Evolutionary conservation across 306 rosid species (phyloP).

Genomic region (Malus orientalis): DNA sequence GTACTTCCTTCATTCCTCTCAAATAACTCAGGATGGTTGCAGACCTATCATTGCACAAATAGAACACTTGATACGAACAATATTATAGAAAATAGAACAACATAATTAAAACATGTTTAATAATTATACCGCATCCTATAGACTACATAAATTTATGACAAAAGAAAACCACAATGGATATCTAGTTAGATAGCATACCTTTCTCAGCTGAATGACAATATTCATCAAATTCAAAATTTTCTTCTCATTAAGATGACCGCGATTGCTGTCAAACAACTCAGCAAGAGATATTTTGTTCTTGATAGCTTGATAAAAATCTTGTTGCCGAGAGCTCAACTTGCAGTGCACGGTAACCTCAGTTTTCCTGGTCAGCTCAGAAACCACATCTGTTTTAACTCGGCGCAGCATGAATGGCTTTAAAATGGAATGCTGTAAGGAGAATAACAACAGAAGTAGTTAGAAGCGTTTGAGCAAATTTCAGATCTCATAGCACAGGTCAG

Average conservation of each 20-base stretch:
- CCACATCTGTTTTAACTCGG: slow-evolving; percentile 84
- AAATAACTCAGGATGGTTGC: slow-evolving; percentile 97
- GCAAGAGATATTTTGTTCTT: slow-evolving; percentile 98
- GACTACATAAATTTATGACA: neutral
- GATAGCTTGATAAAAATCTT: slow-evolving; percentile 95
- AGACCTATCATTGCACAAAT: slow-evolving; percentile 55
- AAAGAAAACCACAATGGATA: neutral
- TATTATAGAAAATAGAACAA: neutral
- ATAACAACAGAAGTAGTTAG: slow-evolving; percentile 15
- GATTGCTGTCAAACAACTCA: slow-evolving; percentile 82
- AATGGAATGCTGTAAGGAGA: slow-evolving; percentile 75
- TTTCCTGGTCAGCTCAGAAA: slow-evolving; percentile 87
- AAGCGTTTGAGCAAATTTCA: neutral
- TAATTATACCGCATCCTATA: slow-evolving; percentile 1
- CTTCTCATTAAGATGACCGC: slow-evolving; percentile 87
- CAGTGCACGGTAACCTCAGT: slow-evolving; percentile 94
- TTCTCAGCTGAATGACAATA: slow-evolving; percentile 92
- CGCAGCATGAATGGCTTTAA: slow-evolving; percentile 97
- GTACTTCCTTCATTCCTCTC: slow-evolving; percentile 97
- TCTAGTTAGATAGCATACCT: slow-evolving; percentile 40
- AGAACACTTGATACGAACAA: slow-evolving; percentile 15
- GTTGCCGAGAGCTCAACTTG: slow-evolving; percentile 96
- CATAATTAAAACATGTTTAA: neutral
- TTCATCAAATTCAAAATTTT: slow-evolving; percentile 86
- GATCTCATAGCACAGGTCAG: neutral